A percentile compares a stretch with the other conserved stretches of the same genome.
phyloP scores from a whole-genome alignment of 1,284 basidiomycete genomes.

The Agaricales sp. region DNA sequence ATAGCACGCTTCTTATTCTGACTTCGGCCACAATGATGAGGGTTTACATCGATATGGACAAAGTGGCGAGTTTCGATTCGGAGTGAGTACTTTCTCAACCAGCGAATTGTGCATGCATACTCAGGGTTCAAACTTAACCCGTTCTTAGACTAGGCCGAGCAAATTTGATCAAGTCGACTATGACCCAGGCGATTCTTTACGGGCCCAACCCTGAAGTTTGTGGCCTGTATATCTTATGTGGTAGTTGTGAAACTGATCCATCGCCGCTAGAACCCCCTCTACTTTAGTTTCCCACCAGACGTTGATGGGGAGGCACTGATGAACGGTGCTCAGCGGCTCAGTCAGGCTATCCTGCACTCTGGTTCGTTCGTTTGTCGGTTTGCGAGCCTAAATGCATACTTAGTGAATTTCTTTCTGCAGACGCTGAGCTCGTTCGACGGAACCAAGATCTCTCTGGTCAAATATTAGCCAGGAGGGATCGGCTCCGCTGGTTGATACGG shows the following conservation, averaged over 20 bases:
- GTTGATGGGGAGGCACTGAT: constrained; percentile 75
- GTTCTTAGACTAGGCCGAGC: constrained; percentile 32
- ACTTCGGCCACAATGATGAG: constrained; percentile 62
- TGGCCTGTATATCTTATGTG: not conserved
- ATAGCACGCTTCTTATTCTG: constrained; percentile 47
- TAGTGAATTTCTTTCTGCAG: constrained; percentile 25
- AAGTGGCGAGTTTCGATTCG: constrained; percentile 43
- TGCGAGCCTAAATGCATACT: not conserved
- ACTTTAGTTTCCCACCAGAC: constrained; percentile 74
- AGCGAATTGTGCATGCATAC: too few species aligned
- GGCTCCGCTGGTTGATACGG: constrained; percentile 73
- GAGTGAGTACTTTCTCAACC: constrained; percentile 31
- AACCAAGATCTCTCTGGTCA: constrained; percentile 80
- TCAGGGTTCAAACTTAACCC: too few species aligned
- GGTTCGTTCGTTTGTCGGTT: constrained; percentile 24
- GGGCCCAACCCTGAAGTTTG: constrained; percentile 54
- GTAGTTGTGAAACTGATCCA: constrained; percentile 9
- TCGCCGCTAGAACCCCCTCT: constrained; percentile 60
- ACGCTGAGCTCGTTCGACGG: constrained; percentile 59
- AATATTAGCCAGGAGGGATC: constrained; percentile 64
- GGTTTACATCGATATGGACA: constrained; percentile 49
- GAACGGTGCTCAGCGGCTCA: constrained; percentile 71
- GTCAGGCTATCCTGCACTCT: constrained; percentile 63
- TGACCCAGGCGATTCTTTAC: constrained; percentile 85
- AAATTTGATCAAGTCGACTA: constrained; percentile 67